These are phyloP conservation scores for Russula vinacea DNA, from an alignment of 768 basidiomycete species.

Conservation along the genomic window DNA sequence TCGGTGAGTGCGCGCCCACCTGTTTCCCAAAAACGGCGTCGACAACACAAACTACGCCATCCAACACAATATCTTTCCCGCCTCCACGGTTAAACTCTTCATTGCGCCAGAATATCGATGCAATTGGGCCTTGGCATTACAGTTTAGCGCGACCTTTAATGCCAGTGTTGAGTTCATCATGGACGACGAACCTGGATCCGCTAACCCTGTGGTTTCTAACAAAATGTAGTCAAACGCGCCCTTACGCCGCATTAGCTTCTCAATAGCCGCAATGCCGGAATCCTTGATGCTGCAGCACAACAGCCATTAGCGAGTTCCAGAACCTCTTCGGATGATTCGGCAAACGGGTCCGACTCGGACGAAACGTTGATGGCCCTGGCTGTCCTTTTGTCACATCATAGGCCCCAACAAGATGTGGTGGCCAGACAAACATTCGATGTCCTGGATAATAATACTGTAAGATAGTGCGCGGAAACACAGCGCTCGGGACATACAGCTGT, in stretches of 20 bases:
- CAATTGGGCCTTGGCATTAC: conserved; percentile 63
- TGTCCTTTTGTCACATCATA: conserved; percentile 35
- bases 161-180: not conserved
- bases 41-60: conserved; percentile 90
- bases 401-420: not conserved
- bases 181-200: conserved; percentile 73
- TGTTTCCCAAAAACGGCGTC: conserved; percentile 78
- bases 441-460: conserved; percentile 47
- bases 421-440: conserved; percentile 74
- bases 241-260: conserved; percentile 82
- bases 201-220: conserved; percentile 92
- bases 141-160: not conserved
- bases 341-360: conserved; percentile 58
- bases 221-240: conserved; percentile 94
- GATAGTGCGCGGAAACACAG: conserved; percentile 22
- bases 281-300: conserved; percentile 99
- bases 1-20: conserved; percentile 36
- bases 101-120: conserved; percentile 83
- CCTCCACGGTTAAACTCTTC: conserved; percentile 73
- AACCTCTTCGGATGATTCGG: conserved; percentile 73
- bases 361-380: conserved; percentile 85
- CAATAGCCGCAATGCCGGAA: conserved; percentile 87
- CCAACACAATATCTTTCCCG: conserved; percentile 67
- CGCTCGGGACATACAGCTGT: conserved; percentile 62
- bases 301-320: conserved; percentile 95